Percentiles rank a stretch among this genome's conserved stretches.
Conservation (phyloP, 2,329 filamentous ascomycete genomes). For the Gnomoniopsis smithogilvyi region DNA sequence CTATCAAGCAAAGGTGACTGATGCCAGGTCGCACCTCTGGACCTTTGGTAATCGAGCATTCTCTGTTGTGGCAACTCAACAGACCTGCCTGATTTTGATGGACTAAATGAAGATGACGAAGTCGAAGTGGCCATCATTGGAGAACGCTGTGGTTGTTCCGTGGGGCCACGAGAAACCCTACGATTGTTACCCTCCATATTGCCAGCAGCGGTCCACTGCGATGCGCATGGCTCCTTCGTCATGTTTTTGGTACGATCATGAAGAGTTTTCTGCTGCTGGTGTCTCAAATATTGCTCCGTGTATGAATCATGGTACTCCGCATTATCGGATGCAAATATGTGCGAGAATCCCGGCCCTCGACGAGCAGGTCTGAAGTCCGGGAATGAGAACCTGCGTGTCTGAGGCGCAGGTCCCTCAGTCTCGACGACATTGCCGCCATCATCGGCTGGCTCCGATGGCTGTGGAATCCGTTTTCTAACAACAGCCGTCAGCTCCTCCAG, state of each 20-base stretch:
- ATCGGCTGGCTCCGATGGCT: conserved; percentile 20
- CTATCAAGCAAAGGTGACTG: not conserved
- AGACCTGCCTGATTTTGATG: not conserved
- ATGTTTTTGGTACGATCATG: no score
- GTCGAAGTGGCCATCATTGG: not conserved
- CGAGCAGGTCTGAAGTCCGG: not conserved
- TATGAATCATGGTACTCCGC: not conserved
- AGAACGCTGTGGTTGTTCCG: not conserved
- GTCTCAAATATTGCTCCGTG: not conserved
- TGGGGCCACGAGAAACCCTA: not conserved
- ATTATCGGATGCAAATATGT: not conserved
- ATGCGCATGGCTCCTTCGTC: no score
- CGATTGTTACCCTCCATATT: not conserved
- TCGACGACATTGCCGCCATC: not conserved
- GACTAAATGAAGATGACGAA: not conserved
- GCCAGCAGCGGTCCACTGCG: no score
- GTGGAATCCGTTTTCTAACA: conserved; percentile 29
- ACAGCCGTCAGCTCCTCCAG: conserved; percentile 47
- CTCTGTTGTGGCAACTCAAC: not conserved
- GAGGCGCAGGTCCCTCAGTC: not conserved
- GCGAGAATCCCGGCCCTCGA: not conserved
- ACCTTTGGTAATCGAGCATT: not conserved
- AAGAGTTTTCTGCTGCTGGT: not conserved
- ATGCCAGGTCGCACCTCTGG: not conserved
- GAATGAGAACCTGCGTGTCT: not conserved